Percentiles rank a stretch among this genome's conserved stretches.
Conservation (phyloP, 805 yeast genomes). For the Candida succiphila region DNA sequence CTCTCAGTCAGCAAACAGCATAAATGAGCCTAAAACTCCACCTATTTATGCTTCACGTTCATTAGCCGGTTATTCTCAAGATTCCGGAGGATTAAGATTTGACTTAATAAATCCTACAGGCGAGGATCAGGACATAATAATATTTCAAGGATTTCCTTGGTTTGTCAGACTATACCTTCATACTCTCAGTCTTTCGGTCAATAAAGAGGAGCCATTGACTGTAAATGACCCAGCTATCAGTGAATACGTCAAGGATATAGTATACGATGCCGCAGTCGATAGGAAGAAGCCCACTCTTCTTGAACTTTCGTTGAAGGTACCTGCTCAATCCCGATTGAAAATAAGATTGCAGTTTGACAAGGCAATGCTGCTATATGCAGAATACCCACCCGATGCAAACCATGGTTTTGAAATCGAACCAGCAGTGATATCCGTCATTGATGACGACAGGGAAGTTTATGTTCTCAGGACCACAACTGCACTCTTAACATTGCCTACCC, state of each 20-base stretch:
- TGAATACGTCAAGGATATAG: slow-evolving; percentile 36
- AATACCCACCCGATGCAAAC: slow-evolving; percentile 99
- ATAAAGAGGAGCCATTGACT: slow-evolving; percentile 12
- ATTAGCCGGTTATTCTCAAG: slow-evolving; percentile 86
- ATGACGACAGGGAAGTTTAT: slow-evolving; percentile 23
- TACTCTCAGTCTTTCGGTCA: slow-evolving; percentile 35
- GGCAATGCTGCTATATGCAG: slow-evolving; percentile 71
- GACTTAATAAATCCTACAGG: slow-evolving; percentile 60
- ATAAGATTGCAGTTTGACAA: slow-evolving; percentile 79
- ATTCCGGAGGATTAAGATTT: slow-evolving; percentile 79
- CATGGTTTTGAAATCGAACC: slow-evolving; percentile 96
- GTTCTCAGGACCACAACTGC: slow-evolving; percentile 78
- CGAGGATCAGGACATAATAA: slow-evolving; percentile 39
- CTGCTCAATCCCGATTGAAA: slow-evolving; percentile 50
- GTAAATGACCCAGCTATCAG: slow-evolving; percentile 19
- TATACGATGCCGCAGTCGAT: slow-evolving; percentile 72
- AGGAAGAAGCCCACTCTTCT: slow-evolving; percentile 74
- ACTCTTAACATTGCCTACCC: slow-evolving; percentile 81
- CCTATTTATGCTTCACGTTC: slow-evolving; percentile 76
- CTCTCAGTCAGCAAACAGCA: slow-evolving; percentile 35
- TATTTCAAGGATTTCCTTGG: slow-evolving; percentile 89
- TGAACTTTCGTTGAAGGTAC: slow-evolving; percentile 57
- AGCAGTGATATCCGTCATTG: slow-evolving; percentile 59
- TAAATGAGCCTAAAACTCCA: slow-evolving; percentile 32
- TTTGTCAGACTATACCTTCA: slow-evolving; percentile 77